Conservation (phyloP, 163 green algal genomes). For the Scenedesmus sp. region DNA sequence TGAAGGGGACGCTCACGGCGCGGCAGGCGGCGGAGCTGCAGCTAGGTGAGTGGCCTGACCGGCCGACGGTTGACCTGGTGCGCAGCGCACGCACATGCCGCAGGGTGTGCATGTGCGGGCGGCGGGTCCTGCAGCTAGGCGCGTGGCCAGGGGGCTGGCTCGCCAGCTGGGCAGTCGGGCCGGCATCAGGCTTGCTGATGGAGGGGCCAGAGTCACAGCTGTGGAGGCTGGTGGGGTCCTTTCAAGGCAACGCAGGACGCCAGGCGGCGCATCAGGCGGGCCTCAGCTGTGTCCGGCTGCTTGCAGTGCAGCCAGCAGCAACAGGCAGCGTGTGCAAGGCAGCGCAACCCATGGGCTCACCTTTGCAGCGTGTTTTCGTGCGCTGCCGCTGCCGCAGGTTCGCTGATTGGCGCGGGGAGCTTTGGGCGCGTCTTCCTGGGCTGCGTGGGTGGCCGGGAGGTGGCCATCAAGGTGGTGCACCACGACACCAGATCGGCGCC, state of each 20-base stretch:
- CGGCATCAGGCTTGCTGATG: too few species aligned
- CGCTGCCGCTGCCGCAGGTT: slow-evolving; percentile 16
- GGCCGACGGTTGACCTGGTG: too few species aligned
- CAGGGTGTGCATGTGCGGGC: too few species aligned
- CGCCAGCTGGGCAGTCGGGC: too few species aligned
- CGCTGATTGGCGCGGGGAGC: slow-evolving; percentile 38
- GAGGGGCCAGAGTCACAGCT: neutral
- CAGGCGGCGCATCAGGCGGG: too few species aligned
- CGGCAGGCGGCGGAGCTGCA: slow-evolving; percentile 18
- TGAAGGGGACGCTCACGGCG: slow-evolving; percentile 1
- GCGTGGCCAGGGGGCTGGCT: neutral
- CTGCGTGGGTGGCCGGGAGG: neutral
- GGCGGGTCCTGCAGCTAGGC: neutral
- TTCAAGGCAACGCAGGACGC: too few species aligned
- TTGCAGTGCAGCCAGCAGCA: too few species aligned
- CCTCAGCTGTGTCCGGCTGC: too few species aligned
- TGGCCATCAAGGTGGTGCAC: neutral
- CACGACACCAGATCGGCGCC: neutral
- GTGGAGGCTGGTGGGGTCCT: too few species aligned
- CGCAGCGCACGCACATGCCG: too few species aligned
- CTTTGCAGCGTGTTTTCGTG: neutral
- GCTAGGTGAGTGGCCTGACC: slow-evolving; percentile 14
- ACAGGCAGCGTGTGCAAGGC: neutral
- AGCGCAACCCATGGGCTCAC: too few species aligned
- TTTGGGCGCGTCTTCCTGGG: slow-evolving; percentile 53